Conservation (phyloP, 176 grass and related monocot genomes). For the Canna indica region DNA sequence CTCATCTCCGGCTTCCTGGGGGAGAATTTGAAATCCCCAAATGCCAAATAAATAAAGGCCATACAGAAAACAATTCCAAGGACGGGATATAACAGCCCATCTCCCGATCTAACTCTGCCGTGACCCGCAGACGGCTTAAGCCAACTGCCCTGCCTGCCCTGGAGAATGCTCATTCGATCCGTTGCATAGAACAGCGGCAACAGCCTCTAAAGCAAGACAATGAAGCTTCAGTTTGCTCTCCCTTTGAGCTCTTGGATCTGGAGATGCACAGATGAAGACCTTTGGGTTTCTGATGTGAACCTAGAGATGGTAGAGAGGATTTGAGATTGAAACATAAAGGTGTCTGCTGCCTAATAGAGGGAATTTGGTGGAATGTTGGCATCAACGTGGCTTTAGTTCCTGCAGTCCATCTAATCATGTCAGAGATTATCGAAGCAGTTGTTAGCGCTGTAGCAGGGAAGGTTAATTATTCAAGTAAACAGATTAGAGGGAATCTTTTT, state of each 20-base stretch:
- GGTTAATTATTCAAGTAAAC: no score
- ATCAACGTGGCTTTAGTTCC: neutral
- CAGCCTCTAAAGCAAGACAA: neutral
- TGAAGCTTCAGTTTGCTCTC: no score
- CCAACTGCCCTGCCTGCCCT: neutral
- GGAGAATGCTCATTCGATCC: neutral
- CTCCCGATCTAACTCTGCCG: neutral
- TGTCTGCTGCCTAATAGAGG: no score
- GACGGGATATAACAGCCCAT: neutral
- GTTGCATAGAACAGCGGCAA: neutral
- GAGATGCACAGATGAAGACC: neutral
- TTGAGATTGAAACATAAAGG: no score
- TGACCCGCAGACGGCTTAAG: neutral
- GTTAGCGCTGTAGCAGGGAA: no score
- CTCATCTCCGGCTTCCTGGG: constrained; percentile 16
- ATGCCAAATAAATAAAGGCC: constrained; percentile 60
- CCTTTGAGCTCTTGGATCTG: neutral
- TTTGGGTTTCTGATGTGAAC: no score
- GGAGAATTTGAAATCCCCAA: constrained; percentile 44
- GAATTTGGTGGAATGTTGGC: neutral
- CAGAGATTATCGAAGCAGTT: no score
- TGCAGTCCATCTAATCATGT: no score
- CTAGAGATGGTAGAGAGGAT: no score
- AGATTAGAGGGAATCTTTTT: no score
- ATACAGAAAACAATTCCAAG: constrained; percentile 46